Percentiles rank a stretch among this genome's conserved stretches.
These are phyloP conservation scores for Erigeron canadensis DNA, from an alignment of 129 eudicot species.

Conservation along the genomic window DNA sequence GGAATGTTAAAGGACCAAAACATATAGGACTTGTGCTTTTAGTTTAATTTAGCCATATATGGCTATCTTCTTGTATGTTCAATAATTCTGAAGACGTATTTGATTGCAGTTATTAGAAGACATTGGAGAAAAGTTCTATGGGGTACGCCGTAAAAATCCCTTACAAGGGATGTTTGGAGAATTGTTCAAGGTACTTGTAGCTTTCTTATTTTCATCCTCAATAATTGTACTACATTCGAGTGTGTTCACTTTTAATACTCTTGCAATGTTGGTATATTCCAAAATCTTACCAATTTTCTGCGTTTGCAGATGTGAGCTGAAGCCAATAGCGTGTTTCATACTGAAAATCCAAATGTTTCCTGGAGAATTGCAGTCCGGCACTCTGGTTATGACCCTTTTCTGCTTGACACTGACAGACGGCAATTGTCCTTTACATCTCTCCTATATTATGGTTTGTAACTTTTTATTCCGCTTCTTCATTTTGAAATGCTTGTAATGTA, in stretches of 20 bases:
- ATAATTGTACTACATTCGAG: not conserved
- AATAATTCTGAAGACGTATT: slow-evolving; percentile 1
- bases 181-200: slow-evolving; percentile 62
- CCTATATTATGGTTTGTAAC: not conserved
- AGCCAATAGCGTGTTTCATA: not conserved
- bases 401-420: not conserved
- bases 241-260: not conserved
- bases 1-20: not conserved
- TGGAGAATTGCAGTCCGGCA: slow-evolving; percentile 1
- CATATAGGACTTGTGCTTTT: not conserved
- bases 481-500: slow-evolving; percentile 5
- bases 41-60: not conserved
- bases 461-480: not conserved
- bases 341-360: not conserved
- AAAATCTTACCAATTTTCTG: not conserved
- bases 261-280: not conserved
- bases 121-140: slow-evolving; percentile 80
- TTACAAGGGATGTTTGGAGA: slow-evolving; percentile 95
- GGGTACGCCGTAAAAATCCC: slow-evolving; percentile 75
- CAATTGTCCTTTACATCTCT: slow-evolving; percentile 12
- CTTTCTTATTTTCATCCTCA: slow-evolving; percentile 16
- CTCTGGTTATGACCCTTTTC: not conserved
- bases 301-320: slow-evolving; percentile 32
- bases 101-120: slow-evolving; percentile 72
- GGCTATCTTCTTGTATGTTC: not conserved